Percentiles rank a stretch among this genome's conserved stretches.
Evolutionary conservation across 2,329 filamentous ascomycete species (phyloP).

Genomic region (Epichloe amarillans): DNA sequence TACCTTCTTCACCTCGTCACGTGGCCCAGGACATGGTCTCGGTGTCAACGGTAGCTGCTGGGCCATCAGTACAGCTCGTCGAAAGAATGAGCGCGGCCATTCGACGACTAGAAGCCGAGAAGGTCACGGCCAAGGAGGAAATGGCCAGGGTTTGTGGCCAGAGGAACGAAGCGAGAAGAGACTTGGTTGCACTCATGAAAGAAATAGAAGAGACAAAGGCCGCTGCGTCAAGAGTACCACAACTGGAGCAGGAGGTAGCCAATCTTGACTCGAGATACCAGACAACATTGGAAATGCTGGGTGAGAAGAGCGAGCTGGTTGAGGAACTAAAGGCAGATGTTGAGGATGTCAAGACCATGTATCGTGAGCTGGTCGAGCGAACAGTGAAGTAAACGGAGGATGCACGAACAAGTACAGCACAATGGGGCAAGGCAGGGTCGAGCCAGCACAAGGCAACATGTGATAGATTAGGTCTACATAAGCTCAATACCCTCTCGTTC

Average conservation of each 20-base stretch:
- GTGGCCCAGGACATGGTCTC: slow-evolving; percentile 76
- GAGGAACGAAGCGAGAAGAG: slow-evolving; percentile 78
- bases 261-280: slow-evolving; percentile 69
- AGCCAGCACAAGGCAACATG: not conserved
- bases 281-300: slow-evolving; percentile 84
- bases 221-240: slow-evolving; percentile 44
- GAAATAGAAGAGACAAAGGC: slow-evolving; percentile 61
- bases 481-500: slow-evolving; percentile 73
- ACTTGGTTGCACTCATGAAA: slow-evolving; percentile 83
- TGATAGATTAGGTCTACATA: not conserved
- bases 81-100: slow-evolving; percentile 93
- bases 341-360: slow-evolving; percentile 88
- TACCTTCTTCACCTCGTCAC: slow-evolving; percentile 48
- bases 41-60: slow-evolving; percentile 77
- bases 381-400: slow-evolving; percentile 49
- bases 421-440: not conserved
- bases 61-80: slow-evolving; percentile 86
- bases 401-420: not conserved
- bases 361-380: slow-evolving; percentile 79
- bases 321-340: slow-evolving; percentile 86
- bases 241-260: slow-evolving; percentile 54
- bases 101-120: slow-evolving; percentile 80
- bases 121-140: slow-evolving; percentile 79
- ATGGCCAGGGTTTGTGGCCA: slow-evolving; percentile 67
- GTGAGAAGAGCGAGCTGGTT: slow-evolving; percentile 91